Evolutionary conservation across 805 yeast genomes (phyloP).

Genomic region (Pichia ethanolica): DNA sequence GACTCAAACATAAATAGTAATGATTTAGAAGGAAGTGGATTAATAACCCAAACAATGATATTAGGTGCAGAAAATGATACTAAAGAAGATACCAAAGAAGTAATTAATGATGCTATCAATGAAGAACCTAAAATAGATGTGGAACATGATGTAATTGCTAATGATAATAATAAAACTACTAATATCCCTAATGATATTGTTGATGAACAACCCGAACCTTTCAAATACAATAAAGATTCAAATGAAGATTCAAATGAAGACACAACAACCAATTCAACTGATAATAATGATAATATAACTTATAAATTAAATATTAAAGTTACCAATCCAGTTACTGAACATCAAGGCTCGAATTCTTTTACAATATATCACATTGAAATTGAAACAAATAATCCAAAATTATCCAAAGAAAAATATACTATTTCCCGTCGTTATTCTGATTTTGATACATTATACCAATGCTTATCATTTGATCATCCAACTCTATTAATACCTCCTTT

Average conservation of each 20-base stretch:
- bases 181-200: too few relatives aligned
- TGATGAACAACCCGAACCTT: too few relatives aligned
- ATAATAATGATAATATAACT: not conserved
- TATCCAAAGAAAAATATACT: slow-evolving; percentile 35
- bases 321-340: slow-evolving; percentile 57
- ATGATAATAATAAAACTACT: not conserved
- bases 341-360: slow-evolving; percentile 69
- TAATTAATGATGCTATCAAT: not conserved
- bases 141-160: not conserved
- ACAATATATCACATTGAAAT: slow-evolving; percentile 67
- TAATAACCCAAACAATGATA: slow-evolving; percentile 10
- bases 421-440: slow-evolving; percentile 84
- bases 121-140: not conserved
- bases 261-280: not conserved
- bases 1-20: not conserved
- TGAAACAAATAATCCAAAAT: slow-evolving; percentile 52
- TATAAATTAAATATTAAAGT: slow-evolving; percentile 33
- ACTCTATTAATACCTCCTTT: slow-evolving; percentile 86
- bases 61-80: slow-evolving; percentile 1
- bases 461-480: slow-evolving; percentile 71
- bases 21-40: slow-evolving; percentile 9
- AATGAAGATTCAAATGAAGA: too few relatives aligned
- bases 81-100: not conserved
- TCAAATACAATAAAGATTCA: too few relatives aligned
- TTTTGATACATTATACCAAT: slow-evolving; percentile 69